Evolutionary conservation across 257 asterid species (phyloP).

Genomic region (Cinchona pubescens): DNA sequence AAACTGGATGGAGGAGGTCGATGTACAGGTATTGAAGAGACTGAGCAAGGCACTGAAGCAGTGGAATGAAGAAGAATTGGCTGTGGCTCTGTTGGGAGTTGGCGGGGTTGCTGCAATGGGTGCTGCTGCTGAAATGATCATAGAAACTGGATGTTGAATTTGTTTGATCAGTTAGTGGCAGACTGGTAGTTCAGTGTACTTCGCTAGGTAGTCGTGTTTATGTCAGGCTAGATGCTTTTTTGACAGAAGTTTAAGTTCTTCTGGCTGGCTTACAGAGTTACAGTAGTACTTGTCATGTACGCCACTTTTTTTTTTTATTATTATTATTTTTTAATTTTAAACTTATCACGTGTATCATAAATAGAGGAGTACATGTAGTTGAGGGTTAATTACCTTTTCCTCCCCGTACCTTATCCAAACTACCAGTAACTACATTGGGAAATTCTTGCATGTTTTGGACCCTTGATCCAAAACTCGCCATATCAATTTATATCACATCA

Average conservation of each 20-base stretch:
- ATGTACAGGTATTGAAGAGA: conserved; percentile 64
- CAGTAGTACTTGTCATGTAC: no score
- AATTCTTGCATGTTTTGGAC: no score
- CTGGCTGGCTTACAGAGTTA: background rate
- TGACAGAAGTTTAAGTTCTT: background rate
- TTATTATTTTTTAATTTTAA: no score
- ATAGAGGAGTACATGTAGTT: no score
- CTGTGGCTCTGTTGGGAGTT: conserved; percentile 65
- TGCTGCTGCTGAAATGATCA: conserved; percentile 85
- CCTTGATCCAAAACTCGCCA: no score
- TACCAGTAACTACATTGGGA: no score
- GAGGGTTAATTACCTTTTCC: no score
- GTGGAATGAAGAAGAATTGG: conserved; percentile 86
- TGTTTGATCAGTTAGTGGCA: background rate
- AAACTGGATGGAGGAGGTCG: conserved; percentile 78
- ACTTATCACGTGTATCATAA: no score
- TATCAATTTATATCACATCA: no score
- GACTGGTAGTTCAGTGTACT: background rate
- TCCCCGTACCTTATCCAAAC: no score
- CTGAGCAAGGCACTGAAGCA: conserved; percentile 70
- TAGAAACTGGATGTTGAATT: conserved; percentile 48
- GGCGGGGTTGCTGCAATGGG: conserved; percentile 83
- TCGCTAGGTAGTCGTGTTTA: background rate
- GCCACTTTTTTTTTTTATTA: no score
- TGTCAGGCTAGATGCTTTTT: background rate